These are phyloP conservation scores for Protea cynaroides DNA, from an alignment of 164 flowering plant species.

Conservation along the genomic window DNA sequence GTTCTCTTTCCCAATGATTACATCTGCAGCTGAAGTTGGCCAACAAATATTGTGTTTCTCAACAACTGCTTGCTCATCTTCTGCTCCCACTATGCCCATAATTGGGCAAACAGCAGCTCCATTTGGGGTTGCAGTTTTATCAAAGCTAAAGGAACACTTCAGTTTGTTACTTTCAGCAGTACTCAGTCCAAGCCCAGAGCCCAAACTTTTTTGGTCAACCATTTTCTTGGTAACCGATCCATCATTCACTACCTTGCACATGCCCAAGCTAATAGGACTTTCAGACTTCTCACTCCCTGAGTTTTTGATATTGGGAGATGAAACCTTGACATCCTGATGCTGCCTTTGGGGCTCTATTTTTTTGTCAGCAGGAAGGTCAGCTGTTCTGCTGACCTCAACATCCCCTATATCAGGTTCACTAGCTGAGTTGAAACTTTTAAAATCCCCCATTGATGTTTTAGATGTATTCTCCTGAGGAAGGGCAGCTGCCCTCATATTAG, in stretches of 20 bases:
- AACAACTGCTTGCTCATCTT: conserved; percentile 4
- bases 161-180: conserved; percentile 14
- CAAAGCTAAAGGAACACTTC: conserved; percentile 33
- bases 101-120: conserved; percentile 10
- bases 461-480: conserved; percentile 6
- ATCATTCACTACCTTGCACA: conserved; percentile 16
- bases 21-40: neutral
- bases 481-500: neutral
- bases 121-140: conserved; percentile 12
- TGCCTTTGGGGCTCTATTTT: conserved; percentile 12
- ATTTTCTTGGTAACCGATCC: conserved; percentile 30
- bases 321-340: conserved; percentile 13
- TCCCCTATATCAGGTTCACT: conserved; percentile 9
- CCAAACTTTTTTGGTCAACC: conserved; percentile 38
- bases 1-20: neutral
- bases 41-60: conserved; percentile 8
- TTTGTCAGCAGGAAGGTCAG: conserved; percentile 6
- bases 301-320: conserved; percentile 15
- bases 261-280: conserved; percentile 11
- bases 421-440: conserved; percentile 1
- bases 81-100: conserved; percentile 15
- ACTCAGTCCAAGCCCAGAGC: conserved; percentile 33
- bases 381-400: conserved; percentile 4
- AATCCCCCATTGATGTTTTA: conserved; percentile 10
- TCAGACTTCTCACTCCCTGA: conserved; percentile 14